phyloP scores from a whole-genome alignment of 179 eudicot species.

The Sideroxylon spinosum region DNA sequence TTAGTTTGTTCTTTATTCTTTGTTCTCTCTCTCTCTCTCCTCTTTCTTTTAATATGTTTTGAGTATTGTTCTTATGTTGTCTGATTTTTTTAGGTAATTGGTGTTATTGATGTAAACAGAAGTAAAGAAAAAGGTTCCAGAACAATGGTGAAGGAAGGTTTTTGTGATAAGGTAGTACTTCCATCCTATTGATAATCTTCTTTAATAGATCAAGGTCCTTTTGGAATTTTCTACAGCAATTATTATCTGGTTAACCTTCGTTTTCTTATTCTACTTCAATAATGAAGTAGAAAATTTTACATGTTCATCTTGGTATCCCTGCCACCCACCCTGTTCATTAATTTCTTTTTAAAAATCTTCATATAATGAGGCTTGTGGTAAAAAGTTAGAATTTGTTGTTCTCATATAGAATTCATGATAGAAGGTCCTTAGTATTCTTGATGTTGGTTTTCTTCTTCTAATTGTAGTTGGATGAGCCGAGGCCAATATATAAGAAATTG shows the following conservation, averaged over 20 bases:
- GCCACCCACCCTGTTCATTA: background rate
- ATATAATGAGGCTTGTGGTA: background rate
- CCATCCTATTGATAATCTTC: conserved; percentile 7
- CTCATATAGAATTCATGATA: background rate
- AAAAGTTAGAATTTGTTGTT: conserved; percentile 1
- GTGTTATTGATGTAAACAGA: conserved; percentile 76
- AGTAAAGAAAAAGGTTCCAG: conserved; percentile 81
- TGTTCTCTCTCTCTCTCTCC: background rate
- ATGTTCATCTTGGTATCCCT: background rate
- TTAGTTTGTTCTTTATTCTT: background rate
- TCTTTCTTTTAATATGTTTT: conserved; percentile 3
- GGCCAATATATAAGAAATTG: conserved; percentile 90
- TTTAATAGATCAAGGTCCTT: background rate
- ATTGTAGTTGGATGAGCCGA: conserved; percentile 84
- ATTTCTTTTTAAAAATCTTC: background rate
- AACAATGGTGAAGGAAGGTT: conserved; percentile 81
- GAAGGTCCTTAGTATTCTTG: conserved; percentile 3
- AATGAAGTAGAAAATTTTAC: background rate
- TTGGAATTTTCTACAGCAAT: background rate
- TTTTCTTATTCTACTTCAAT: background rate
- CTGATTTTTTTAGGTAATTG: conserved; percentile 61
- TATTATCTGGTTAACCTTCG: background rate
- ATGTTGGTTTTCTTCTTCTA: conserved; percentile 3
- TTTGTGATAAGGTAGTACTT: conserved; percentile 79
- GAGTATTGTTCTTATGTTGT: background rate